Evolutionary conservation across 768 basidiomycete genomes (phyloP), one percentile per base, ranked within the genome.

Genomic region (Suillus spraguei): DNA sequence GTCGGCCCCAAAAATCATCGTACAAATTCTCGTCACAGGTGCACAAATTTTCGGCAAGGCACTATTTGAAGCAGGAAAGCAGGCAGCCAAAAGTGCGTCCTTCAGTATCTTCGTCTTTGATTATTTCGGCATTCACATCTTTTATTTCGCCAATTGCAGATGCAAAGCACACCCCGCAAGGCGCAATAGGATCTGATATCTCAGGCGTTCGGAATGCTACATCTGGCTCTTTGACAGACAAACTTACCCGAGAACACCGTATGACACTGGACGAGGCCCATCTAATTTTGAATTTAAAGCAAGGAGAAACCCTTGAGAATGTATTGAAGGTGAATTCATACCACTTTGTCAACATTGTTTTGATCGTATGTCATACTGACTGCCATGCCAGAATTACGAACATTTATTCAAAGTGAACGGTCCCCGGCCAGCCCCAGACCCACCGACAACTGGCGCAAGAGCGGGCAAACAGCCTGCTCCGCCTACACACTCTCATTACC

Each of bases 201-300:
- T 87, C 86, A 16, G 93, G 93, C 46, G 84, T 92, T 20, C 86
- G 88, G 46, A 80, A 89, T 58, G 91, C 92, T 20, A 91, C 80
- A 14, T 88, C 91, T 16, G 84, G 83, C n/a, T 92, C 91, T 32
- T 67, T 81, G 9, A 92, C 91, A 13, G 94, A 95, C 82, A 87
- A 85, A 70, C 79, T 97, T 44, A 94, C 93, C 60, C 85, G 90
- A 67, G 86, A 92, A 66, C 88, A 95, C 70, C 87, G 90, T 59
- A 96, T 99, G 95, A 95, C 94, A 8, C 70, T 97, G 68, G 96
- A 98, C 68, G 97, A 99, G 79, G 97, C 97, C 22, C 90, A 89
- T 70, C 79, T 97, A 63, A 95, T 99, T 71, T 79, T 99, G 65
- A 98, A 99, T 74, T 79, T 86, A 24, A 96, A 94, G 75, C 85